Percentiles rank a stretch among this genome's conserved stretches.
Evolutionary conservation across 2,329 filamentous ascomycete species (phyloP).

Genomic region (Gaeumannomyces sp.): DNA sequence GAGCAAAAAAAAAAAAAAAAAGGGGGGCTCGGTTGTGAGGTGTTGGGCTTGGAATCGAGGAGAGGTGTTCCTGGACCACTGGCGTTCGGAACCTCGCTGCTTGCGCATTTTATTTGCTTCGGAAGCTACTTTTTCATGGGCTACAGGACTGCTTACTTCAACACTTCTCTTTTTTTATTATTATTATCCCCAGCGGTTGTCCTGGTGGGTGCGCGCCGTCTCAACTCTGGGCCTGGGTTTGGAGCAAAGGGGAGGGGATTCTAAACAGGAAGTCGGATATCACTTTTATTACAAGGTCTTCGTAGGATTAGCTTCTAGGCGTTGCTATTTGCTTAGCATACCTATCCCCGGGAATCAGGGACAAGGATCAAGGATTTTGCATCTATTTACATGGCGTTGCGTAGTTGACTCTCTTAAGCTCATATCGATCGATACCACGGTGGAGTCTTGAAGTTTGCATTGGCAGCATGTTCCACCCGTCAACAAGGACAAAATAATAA

Average conservation of each 20-base stretch:
- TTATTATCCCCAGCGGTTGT: neutral
- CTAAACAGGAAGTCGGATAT: neutral
- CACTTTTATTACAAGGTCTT: neutral
- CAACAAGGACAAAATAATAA: neutral
- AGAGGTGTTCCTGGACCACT: neutral
- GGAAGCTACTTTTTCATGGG: neutral
- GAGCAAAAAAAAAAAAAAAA: neutral
- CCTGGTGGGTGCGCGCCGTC: neutral
- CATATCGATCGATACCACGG: neutral
- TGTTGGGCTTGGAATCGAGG: neutral
- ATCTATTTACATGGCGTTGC: too few species aligned
- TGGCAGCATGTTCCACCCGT: neutral
- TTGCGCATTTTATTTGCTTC: neutral
- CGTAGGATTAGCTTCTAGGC: neutral
- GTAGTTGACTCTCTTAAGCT: neutral
- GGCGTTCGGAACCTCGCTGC: neutral
- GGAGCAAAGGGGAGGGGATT: neutral
- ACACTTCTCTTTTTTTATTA: neutral
- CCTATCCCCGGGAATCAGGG: neutral
- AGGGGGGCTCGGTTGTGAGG: neutral
- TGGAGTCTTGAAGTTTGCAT: neutral
- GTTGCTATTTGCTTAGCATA: neutral
- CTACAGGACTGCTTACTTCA: neutral
- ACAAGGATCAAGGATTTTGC: too few species aligned
- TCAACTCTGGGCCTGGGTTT: neutral